A percentile compares a stretch with the other conserved stretches of the same genome.
phyloP scores from a whole-genome alignment of 495 filamentous ascomycete species.

The Physcia stellaris region DNA sequence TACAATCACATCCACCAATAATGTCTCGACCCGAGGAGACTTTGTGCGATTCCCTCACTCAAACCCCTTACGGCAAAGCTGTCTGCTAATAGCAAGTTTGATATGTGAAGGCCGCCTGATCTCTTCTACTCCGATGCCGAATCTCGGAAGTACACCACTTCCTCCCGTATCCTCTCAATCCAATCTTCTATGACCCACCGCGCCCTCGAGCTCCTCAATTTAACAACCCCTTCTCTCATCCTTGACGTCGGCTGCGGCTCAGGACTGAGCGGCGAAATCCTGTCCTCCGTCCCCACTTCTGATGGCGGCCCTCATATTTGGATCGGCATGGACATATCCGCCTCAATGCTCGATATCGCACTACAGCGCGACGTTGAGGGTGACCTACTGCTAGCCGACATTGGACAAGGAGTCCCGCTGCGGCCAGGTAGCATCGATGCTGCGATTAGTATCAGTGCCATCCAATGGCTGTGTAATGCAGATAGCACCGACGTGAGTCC shows the following conservation, averaged over 20 bases:
- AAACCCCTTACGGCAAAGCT: too few relatives aligned
- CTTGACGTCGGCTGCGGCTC: conserved; percentile 94
- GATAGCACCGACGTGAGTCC: conserved; percentile 73
- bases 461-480: conserved; percentile 97
- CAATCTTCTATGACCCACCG: conserved; percentile 89
- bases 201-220: conserved; percentile 77
- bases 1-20: too few relatives aligned
- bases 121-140: conserved; percentile 93
- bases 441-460: conserved; percentile 82
- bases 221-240: conserved; percentile 68
- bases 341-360: conserved; percentile 84
- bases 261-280: conserved; percentile 86
- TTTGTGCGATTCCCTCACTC: too few relatives aligned
- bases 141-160: conserved; percentile 94
- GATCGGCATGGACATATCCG: conserved; percentile 91
- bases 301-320: conserved; percentile 81
- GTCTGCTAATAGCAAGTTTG: not conserved
- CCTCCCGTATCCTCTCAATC: conserved; percentile 85
- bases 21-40: conserved; percentile 96
- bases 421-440: conserved; percentile 88
- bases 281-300: conserved; percentile 48
- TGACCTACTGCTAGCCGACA: conserved; percentile 82
- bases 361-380: conserved; percentile 85
- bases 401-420: conserved; percentile 91
- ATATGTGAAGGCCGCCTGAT: conserved; percentile 65